Base-by-base conservation (phyloP, 2,329 filamentous ascomycete genomes). In the Nemania bipapillata region DNA sequence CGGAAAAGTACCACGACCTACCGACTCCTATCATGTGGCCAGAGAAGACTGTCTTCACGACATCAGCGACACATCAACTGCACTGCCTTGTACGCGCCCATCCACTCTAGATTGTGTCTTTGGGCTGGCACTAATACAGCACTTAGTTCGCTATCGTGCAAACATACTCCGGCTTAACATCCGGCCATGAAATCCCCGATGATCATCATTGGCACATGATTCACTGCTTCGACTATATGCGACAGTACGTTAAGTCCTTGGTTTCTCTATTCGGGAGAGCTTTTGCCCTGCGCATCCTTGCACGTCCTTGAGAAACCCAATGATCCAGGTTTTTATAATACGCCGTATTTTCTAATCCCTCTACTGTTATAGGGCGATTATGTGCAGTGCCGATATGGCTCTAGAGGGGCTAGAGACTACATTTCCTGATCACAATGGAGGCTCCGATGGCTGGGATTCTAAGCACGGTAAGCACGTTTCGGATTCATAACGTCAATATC, bases 121-220 rank as follows among this genome's bases (percentile, higher is more conserved):
- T 12, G 7, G 32, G 24, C 24, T 24, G n/a, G 45, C 2, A 30
- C 58, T 66, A 37, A 66, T 52, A 17, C 9, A 7, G 1, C 32
- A 40, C 17, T 8, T 11, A 71, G 70, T 83, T 80, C 72, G 80
- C 81, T 69, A 80, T 83, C 49, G 81, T 80, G 35, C 80, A 83
- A 71, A 83, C 80, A 5, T 83, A 83, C 76, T 82, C 81, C 0
- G 81, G 81, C 24, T 74, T 83, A 55, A 79, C 76, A 54, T 78
- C 80, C 2, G 77, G 78, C 65, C 79, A 80, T 68, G 71, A 77
- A 52, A 76, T 83, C 42, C 81, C 81, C 20, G 77, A 80, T 26
- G 82, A 83, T 69, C 80, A 83, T 74, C 81, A 83, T 74, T 83
- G 81, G 80, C 83, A 84, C 74, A 82, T 84, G 78, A 80, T 82